Evolutionary conservation across 75 land plant species (phyloP).

Genomic region (Cupressus sempervirens): DNA sequence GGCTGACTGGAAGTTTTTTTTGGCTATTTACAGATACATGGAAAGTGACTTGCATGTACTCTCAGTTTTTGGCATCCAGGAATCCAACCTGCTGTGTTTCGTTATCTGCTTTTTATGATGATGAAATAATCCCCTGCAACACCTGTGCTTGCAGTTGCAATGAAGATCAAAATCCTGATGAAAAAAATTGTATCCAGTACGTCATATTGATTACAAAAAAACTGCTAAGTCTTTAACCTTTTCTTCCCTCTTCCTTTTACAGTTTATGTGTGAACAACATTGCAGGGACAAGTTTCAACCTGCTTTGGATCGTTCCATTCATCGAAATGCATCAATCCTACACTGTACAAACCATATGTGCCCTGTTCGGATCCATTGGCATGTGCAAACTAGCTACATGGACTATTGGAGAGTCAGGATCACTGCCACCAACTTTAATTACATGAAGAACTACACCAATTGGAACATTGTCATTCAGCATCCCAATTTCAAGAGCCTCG

Average conservation of each 20-base stretch:
- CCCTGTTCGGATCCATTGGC: conserved; percentile 86
- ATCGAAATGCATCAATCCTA: conserved; percentile 12
- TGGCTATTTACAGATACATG: conserved; percentile 66
- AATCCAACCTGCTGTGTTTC: conserved; percentile 80
- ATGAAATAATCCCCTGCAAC: conserved; percentile 57
- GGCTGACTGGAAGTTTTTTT: background rate
- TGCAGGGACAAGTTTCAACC: background rate
- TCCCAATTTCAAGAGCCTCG: conserved; percentile 46
- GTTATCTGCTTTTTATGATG: conserved; percentile 74
- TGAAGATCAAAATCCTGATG: conserved; percentile 3
- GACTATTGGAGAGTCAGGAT: conserved; percentile 81
- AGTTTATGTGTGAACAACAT: background rate
- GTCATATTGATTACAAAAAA: background rate
- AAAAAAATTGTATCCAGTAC: conserved; percentile 24
- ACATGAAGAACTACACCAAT: conserved; percentile 41
- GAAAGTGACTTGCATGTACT: conserved; percentile 65
- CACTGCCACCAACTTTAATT: conserved; percentile 58
- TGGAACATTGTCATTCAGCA: conserved; percentile 76
- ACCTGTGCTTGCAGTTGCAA: conserved; percentile 67
- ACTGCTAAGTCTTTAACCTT: background rate
- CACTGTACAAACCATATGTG: conserved; percentile 76
- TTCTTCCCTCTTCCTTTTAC: background rate
- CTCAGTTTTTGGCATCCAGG: conserved; percentile 46
- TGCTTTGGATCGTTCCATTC: background rate
- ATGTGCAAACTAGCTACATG: conserved; percentile 62